Base-by-base conservation (phyloP, 306 rosid genomes). In the Glycine latifolia region DNA sequence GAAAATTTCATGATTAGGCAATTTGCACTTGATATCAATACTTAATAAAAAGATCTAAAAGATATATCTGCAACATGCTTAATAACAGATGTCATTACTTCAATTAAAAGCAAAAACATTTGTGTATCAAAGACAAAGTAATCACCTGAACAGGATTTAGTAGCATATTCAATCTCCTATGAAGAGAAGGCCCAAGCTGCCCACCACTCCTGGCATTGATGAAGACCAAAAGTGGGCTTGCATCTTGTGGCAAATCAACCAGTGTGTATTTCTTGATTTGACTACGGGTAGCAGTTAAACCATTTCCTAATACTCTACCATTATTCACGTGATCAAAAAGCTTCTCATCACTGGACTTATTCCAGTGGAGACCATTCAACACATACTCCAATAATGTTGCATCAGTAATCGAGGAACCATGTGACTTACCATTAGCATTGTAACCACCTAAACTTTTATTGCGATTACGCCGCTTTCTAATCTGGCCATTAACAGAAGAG, bases 201-300 rank as follows among this genome's bases (percentile, higher is more conserved):
- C 97, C 94, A 68, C 97, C 97, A 87, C 94, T 91, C 63, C 82
- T 87, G 79, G 91, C 75, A 88, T 91, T 91, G 49, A 91, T 90
- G 82, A 91, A 90, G 76, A 91, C 94, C 90, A 91, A 75, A 72
- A 91, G 90, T 26, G 97, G 97, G 78, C 92, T 90, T 9, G 91
- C 91, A 84, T 88, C 92, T 67, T 72, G 86, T 4, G 97, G 87
- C 82, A 91, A 76, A 82, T 87, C 92, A 87, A 88, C 87, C 77
- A 91, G 61, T 47, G 81, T 77, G 89, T 86, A 78, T 79, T 73
- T 91, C 85, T 87, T 91, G 60, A 81, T 58, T 83, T 66, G 84
- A 61, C 78, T 56, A 53, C 47, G 82, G 61, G 78, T 61, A 54
- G 62, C 76, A 63, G 17, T 78, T 82, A 82, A 68, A 73, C 82